Conservation (phyloP, 2,329 filamentous ascomycete genomes). For the Cryphonectria nitschkei region DNA sequence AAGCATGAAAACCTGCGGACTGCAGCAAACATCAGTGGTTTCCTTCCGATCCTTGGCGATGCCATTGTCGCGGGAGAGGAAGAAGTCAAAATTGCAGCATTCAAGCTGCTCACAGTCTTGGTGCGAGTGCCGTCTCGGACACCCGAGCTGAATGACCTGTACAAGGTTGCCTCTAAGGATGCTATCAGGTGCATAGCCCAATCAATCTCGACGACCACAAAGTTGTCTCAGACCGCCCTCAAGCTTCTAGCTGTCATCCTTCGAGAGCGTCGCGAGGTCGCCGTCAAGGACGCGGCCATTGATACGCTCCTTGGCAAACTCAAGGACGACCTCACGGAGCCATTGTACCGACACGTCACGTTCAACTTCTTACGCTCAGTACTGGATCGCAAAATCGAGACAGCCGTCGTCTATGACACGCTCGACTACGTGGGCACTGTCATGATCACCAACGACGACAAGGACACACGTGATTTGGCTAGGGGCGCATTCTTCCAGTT, state of each 20-base stretch:
- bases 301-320: conserved; percentile 82
- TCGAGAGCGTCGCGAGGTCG: conserved; percentile 75
- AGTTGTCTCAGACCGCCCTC: conserved; percentile 83
- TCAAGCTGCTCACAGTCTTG: conserved; percentile 83
- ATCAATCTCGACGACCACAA: conserved; percentile 77
- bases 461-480: conserved; percentile 83
- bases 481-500: conserved; percentile 93
- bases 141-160: conserved; percentile 65
- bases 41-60: conserved; percentile 88
- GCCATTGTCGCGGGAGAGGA: conserved; percentile 83
- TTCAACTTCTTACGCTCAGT: conserved; percentile 94
- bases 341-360: conserved; percentile 86
- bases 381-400: conserved; percentile 81
- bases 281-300: conserved; percentile 78
- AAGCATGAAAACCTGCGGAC: conserved; percentile 84
- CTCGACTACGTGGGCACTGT: conserved; percentile 86
- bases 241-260: conserved; percentile 87
- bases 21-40: conserved; percentile 77
- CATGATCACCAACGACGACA: conserved; percentile 96
- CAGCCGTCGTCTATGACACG: conserved; percentile 86
- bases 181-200: conserved; percentile 80
- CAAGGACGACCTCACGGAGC: conserved; percentile 88
- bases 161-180: conserved; percentile 81
- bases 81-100: conserved; percentile 86
- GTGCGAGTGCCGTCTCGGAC: conserved; percentile 81